These are phyloP conservation scores for Fusarium sterilihyphosum DNA, from an alignment of 2,329 filamentous ascomycete species.

Conservation along the genomic window DNA sequence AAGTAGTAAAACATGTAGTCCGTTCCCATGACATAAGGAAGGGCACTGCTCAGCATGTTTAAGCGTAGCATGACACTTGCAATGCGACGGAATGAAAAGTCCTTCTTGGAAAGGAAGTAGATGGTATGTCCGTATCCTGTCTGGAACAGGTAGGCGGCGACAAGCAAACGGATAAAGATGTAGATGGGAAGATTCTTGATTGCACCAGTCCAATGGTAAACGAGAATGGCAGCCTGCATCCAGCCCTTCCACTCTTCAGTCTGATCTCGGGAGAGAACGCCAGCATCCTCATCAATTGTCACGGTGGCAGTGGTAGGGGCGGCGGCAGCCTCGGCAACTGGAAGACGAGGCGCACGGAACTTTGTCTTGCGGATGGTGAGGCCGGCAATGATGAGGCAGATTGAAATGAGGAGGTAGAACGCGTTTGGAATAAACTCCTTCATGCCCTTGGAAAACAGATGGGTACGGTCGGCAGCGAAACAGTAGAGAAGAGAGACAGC, in stretches of 20 bases:
- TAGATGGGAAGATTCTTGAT: slow-evolving; percentile 60
- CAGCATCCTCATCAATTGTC: slow-evolving; percentile 25
- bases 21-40: slow-evolving; percentile 66
- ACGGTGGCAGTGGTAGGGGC: not conserved
- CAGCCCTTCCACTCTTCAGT: slow-evolving; percentile 74
- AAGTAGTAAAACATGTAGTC: slow-evolving; percentile 66
- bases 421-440: slow-evolving; percentile 36
- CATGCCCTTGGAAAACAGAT: slow-evolving; percentile 42
- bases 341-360: slow-evolving; percentile 22
- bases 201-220: slow-evolving; percentile 68
- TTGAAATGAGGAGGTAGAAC: slow-evolving; percentile 25
- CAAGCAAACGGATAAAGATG: slow-evolving; percentile 62
- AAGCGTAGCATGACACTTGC: slow-evolving; percentile 63
- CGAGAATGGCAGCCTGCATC: slow-evolving; percentile 64
- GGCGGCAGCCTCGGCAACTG: not conserved
- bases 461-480: slow-evolving; percentile 44
- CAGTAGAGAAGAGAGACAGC: slow-evolving; percentile 42
- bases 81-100: slow-evolving; percentile 66
- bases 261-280: slow-evolving; percentile 57
- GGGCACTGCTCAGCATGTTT: slow-evolving; percentile 63
- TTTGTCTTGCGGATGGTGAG: slow-evolving; percentile 34
- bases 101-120: slow-evolving; percentile 65
- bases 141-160: slow-evolving; percentile 70
- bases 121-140: slow-evolving; percentile 69
- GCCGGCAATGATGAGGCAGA: slow-evolving; percentile 16